Evolutionary conservation across 208 protist species (phyloP).

Genomic region (Zelonia costaricensis): DNA sequence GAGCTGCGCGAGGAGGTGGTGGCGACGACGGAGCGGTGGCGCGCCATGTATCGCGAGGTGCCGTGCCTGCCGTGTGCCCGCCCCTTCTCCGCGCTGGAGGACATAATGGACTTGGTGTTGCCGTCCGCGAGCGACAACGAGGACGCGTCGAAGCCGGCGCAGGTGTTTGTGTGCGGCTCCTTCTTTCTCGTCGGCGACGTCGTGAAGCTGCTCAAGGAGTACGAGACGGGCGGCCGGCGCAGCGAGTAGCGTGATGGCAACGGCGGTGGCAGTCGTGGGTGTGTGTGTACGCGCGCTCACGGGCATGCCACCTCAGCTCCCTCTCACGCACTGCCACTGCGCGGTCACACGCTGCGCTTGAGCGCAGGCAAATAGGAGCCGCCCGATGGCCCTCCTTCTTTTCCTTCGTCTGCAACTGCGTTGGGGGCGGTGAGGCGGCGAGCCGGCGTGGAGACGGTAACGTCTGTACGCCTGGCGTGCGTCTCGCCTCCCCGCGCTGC

Average conservation of each 20-base stretch:
- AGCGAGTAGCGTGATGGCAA: not conserved
- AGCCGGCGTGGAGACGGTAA: too few species aligned
- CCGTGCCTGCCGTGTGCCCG: constrained; percentile 53
- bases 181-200: constrained; percentile 83
- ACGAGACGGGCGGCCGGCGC: constrained; percentile 24
- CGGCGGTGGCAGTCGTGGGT: not conserved
- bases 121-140: constrained; percentile 47
- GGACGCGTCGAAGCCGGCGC: constrained; percentile 62
- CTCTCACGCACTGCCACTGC: too few species aligned
- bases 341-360: too few species aligned
- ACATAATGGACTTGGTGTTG: constrained; percentile 56
- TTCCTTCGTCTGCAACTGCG: too few species aligned
- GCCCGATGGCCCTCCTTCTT: too few species aligned
- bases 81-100: constrained; percentile 57
- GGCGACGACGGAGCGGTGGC: constrained; percentile 56
- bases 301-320: too few species aligned
- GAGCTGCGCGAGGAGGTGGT: constrained; percentile 38
- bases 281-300: too few species aligned
- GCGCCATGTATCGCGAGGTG: constrained; percentile 69
- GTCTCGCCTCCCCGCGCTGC: too few species aligned
- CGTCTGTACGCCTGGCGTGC: too few species aligned
- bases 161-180: constrained; percentile 88
- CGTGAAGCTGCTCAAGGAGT: constrained; percentile 41
- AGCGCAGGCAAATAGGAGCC: too few species aligned
- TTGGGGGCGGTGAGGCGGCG: too few species aligned